Percentiles rank a stretch among this genome's conserved stretches.
Conservation (phyloP, 177 flowering plant species). For the Vitis hybrid region DNA sequence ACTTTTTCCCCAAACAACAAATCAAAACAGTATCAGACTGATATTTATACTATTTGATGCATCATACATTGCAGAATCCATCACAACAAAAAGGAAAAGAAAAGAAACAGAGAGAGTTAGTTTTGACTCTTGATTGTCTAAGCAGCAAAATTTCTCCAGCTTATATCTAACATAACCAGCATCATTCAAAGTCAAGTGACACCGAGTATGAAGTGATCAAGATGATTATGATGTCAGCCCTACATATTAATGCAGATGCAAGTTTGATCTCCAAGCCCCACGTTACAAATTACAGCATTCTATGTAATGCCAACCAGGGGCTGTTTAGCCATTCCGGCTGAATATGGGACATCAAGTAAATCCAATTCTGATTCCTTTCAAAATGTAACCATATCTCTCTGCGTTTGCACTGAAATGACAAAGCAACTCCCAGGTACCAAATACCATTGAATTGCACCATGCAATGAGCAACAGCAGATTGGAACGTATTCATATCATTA, state of each 20-base stretch:
- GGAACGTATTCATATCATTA: background rate
- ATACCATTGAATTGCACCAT: background rate
- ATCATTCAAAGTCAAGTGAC: background rate
- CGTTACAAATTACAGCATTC: background rate
- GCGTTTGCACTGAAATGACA: background rate
- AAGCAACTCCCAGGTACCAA: background rate
- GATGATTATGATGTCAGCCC: background rate
- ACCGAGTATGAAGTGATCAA: background rate
- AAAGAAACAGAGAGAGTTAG: too few relatives aligned
- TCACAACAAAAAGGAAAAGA: too few relatives aligned
- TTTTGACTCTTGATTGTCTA: too few relatives aligned
- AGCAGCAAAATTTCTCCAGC: too few relatives aligned
- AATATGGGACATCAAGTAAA: background rate
- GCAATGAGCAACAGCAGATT: background rate
- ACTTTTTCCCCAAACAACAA: conserved; percentile 27
- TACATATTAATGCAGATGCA: background rate
- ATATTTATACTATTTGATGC: background rate
- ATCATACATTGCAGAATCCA: too few relatives aligned
- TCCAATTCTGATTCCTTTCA: too few relatives aligned
- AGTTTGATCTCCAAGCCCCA: background rate
- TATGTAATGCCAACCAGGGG: background rate
- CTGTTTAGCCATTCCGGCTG: background rate
- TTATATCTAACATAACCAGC: background rate
- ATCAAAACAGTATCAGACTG: background rate
- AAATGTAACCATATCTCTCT: background rate